Evolutionary conservation across 2,329 filamentous ascomycete species (phyloP).

Genomic region (Magnaporthales sp.): DNA sequence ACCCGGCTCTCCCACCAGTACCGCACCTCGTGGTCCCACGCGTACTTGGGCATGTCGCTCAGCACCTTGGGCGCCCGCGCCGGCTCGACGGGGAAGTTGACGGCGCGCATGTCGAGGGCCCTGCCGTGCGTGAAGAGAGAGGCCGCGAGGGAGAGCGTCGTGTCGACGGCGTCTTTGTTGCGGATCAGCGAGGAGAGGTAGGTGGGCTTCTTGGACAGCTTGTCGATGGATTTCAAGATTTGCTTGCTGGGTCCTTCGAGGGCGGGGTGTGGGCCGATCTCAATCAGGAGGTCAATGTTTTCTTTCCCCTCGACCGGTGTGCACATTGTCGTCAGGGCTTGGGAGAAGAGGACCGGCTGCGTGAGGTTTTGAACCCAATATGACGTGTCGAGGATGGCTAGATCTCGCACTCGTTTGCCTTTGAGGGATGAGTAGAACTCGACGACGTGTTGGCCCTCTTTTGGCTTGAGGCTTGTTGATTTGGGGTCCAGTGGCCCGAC

Average conservation of each 20-base stretch:
- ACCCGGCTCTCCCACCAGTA: constrained; percentile 16
- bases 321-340: constrained; percentile 12
- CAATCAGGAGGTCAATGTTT: constrained; percentile 12
- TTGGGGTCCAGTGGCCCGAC: constrained; percentile 7
- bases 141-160: constrained; percentile 6
- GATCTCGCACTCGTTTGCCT: constrained; percentile 7
- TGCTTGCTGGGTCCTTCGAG: constrained; percentile 16
- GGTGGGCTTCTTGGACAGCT: constrained; percentile 14
- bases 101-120: constrained; percentile 4
- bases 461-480: not conserved
- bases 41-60: constrained; percentile 11
- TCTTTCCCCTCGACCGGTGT: constrained; percentile 7
- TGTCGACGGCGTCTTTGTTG: constrained; percentile 7
- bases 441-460: not conserved
- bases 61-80: constrained; percentile 5
- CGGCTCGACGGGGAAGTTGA: constrained; percentile 8
- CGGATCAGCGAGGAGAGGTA: constrained; percentile 28
- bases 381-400: constrained; percentile 9
- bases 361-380: constrained; percentile 24
- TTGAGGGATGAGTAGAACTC: constrained; percentile 16
- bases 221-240: constrained; percentile 9
- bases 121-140: constrained; percentile 5
- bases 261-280: constrained; percentile 19
- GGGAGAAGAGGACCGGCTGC: constrained; percentile 19
- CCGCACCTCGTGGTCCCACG: constrained; percentile 10